phyloP scores from a whole-genome alignment of 2,329 filamentous ascomycete species.

The Aspergillus viridinutans region DNA sequence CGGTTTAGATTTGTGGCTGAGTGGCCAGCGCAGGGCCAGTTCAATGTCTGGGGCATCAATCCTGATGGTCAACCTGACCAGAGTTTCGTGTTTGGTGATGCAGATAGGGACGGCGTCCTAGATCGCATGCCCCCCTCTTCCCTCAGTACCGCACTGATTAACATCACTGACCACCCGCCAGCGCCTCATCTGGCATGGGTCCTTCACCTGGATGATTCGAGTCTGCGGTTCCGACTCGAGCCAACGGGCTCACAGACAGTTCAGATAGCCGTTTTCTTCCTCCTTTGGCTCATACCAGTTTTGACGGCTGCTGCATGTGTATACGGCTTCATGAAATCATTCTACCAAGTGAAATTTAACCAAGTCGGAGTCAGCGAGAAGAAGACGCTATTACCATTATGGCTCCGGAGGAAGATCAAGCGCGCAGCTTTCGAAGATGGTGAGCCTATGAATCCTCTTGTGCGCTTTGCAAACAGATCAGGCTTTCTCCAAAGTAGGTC shows the following conservation, averaged over 20 bases:
- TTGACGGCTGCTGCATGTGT: slow-evolving; percentile 48
- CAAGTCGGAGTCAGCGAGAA: slow-evolving; percentile 53
- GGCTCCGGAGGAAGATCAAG: slow-evolving; percentile 34
- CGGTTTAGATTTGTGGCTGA: slow-evolving; percentile 59
- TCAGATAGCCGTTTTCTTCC: slow-evolving; percentile 53
- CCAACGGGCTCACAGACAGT: slow-evolving; percentile 52
- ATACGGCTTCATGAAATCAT: slow-evolving; percentile 57
- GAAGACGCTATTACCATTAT: slow-evolving; percentile 37
- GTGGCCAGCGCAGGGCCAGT: slow-evolving; percentile 58
- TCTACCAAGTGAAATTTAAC: slow-evolving; percentile 63
- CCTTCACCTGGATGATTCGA: slow-evolving; percentile 54
- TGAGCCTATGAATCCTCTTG: slow-evolving; percentile 30
- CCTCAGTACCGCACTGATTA: slow-evolving; percentile 53
- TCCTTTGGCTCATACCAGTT: slow-evolving; percentile 53
- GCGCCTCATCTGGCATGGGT: slow-evolving; percentile 54
- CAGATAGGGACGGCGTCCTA: slow-evolving; percentile 56
- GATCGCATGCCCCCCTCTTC: slow-evolving; percentile 60
- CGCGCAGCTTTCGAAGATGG: slow-evolving; percentile 20
- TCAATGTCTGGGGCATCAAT: slow-evolving; percentile 66
- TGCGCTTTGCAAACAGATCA: slow-evolving; percentile 33
- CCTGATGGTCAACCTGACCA: slow-evolving; percentile 59
- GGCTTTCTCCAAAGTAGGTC: slow-evolving; percentile 36
- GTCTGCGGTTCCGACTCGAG: slow-evolving; percentile 48
- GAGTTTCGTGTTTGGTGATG: slow-evolving; percentile 57
- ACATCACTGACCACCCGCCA: slow-evolving; percentile 54